These are phyloP conservation scores for Quercus variabilis DNA, from an alignment of 306 rosid species.

Conservation along the genomic window DNA sequence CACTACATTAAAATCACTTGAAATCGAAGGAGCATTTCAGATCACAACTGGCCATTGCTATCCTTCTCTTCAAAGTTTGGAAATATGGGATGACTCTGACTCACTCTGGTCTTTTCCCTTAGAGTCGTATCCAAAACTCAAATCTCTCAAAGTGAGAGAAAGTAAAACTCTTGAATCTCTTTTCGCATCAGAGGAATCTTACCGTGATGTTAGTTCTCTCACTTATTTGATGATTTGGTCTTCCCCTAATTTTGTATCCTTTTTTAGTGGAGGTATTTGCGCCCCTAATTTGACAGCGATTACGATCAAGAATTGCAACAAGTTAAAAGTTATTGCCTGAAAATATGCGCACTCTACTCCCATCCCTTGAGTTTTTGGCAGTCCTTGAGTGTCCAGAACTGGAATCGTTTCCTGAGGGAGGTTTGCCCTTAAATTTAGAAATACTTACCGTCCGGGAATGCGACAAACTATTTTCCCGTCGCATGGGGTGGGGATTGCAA, in stretches of 20 bases:
- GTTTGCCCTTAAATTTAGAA: background rate
- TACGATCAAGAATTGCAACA: accelerated
- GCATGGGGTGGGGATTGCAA: slow-evolving; percentile 6
- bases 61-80: background rate
- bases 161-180: too few species aligned
- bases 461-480: slow-evolving; percentile 5
- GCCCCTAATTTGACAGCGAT: too few species aligned
- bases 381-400: slow-evolving; percentile 2
- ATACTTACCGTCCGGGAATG: background rate
- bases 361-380: background rate
- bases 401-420: slow-evolving; percentile 15
- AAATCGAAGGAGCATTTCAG: slow-evolving; percentile 16
- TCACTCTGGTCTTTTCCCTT: slow-evolving; percentile 28
- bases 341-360: background rate
- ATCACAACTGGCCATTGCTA: slow-evolving; percentile 13
- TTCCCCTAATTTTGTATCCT: too few species aligned
- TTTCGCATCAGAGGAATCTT: too few species aligned
- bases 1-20: too few species aligned
- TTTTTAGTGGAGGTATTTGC: too few species aligned
- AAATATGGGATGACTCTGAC: slow-evolving; percentile 3
- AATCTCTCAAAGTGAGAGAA: accelerated
- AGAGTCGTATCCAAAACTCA: background rate
- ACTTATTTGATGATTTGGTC: too few species aligned
- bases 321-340: background rate
- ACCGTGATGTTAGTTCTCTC: too few species aligned